Conservation (phyloP, 805 yeast species). For the Pichia insulana region DNA sequence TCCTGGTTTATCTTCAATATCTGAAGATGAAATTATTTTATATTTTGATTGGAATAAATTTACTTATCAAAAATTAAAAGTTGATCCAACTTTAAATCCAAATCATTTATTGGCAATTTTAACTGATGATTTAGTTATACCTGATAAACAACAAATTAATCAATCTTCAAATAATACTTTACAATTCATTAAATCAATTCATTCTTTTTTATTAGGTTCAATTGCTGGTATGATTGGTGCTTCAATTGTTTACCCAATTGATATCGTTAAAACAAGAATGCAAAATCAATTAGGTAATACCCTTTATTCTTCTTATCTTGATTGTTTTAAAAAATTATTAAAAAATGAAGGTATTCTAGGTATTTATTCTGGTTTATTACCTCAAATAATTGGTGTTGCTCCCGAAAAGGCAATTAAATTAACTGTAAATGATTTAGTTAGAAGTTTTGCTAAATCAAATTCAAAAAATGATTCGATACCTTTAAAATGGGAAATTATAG, state of each 20-base stretch:
- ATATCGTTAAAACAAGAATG: conserved; percentile 92
- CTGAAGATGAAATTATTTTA: conserved; percentile 24
- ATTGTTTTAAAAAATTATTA: conserved; percentile 76
- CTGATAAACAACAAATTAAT: conserved; percentile 24
- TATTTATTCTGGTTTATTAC: conserved; percentile 84
- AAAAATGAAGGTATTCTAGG: conserved; percentile 75
- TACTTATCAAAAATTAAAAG: conserved; percentile 20
- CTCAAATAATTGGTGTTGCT: conserved; percentile 94
- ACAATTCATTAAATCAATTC: conserved; percentile 76
- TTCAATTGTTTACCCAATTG: conserved; percentile 95
- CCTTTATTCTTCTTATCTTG: conserved; percentile 70
- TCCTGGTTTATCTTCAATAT: conserved; percentile 7
- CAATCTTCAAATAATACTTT: conserved; percentile 37
- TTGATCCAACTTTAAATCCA: conserved; percentile 20
- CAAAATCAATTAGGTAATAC: conserved; percentile 80
- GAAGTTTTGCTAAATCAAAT: conserved; percentile 56
- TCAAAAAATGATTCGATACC: conserved; percentile 41
- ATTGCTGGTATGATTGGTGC: conserved; percentile 98
- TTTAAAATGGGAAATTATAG: conserved; percentile 58
- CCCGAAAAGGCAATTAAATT: conserved; percentile 97
- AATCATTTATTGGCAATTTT: conserved; percentile 32
- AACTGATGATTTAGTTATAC: conserved; percentile 41
- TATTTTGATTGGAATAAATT: conserved; percentile 30
- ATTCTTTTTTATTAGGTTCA: conserved; percentile 85
- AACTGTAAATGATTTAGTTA: conserved; percentile 83